Conservation (phyloP, 495 filamentous ascomycete genomes). For the Podospora pseudocomata region DNA sequence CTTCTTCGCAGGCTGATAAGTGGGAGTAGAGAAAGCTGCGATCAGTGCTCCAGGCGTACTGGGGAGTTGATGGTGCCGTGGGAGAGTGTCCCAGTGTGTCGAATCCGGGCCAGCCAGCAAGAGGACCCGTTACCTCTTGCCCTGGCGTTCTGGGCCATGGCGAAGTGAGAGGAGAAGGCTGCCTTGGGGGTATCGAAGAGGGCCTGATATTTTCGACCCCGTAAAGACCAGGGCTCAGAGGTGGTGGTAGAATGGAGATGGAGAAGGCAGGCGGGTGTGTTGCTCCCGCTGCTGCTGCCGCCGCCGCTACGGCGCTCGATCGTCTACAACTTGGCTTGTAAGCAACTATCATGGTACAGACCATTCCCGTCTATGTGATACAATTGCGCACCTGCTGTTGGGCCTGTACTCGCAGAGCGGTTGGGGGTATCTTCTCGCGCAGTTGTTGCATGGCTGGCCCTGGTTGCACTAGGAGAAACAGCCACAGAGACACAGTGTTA, state of each 20-base stretch:
- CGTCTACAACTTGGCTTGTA: constrained; percentile 21
- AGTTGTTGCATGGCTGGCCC: constrained; percentile 40
- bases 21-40: constrained; percentile 13
- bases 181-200: constrained; percentile 13
- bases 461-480: constrained; percentile 34
- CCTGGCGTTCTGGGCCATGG: constrained; percentile 18
- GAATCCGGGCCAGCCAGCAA: constrained; percentile 21
- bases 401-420: constrained; percentile 38
- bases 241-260: constrained; percentile 21
- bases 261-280: constrained; percentile 26
- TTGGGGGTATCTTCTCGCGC: constrained; percentile 37
- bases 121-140: constrained; percentile 14
- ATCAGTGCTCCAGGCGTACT: constrained; percentile 26
- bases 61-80: background rate
- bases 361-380: background rate
- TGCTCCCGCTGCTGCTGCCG: background rate
- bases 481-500: constrained; percentile 3
- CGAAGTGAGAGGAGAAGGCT: constrained; percentile 12
- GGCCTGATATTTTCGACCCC: constrained; percentile 1
- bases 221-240: background rate
- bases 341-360: background rate
- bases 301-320: constrained; percentile 11
- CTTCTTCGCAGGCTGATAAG: constrained; percentile 25
- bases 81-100: constrained; percentile 17
- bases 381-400: constrained; percentile 28